Evolutionary conservation across 495 filamentous ascomycete genomes (phyloP).

Genomic region (Aspergillus campestris): DNA sequence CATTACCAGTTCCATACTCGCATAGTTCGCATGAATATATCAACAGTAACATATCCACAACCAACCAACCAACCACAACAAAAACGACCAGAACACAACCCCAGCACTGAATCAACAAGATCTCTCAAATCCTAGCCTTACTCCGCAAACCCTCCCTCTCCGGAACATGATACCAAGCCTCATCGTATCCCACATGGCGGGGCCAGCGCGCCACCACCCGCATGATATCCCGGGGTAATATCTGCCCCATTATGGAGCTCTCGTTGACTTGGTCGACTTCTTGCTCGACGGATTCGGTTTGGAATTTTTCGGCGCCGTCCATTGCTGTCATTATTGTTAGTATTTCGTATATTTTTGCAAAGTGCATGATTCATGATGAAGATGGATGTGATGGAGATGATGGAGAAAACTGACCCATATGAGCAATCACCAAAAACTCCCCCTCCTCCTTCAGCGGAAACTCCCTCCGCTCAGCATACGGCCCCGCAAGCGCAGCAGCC

Average conservation of each 20-base stretch:
- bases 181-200: conserved; percentile 12
- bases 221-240: conserved; percentile 11
- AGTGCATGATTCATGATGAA: no score
- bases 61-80: no score
- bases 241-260: conserved; percentile 6
- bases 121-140: no score
- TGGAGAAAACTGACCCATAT: conserved; percentile 15
- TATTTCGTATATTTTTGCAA: no score
- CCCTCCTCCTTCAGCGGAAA: conserved; percentile 20
- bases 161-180: conserved; percentile 18
- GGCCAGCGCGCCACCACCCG: conserved; percentile 14
- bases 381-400: no score
- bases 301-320: conserved; percentile 13
- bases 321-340: conserved; percentile 4
- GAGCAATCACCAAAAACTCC: conserved; percentile 26
- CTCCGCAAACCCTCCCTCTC: neutral
- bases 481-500: conserved; percentile 13
- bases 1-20: no score
- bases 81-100: no score
- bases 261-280: conserved; percentile 9
- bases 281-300: neutral
- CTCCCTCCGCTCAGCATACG: conserved; percentile 2
- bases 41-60: no score
- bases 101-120: no score
- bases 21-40: no score